These are phyloP conservation scores for Elaeagnus macrophylla DNA, from an alignment of 306 rosid genomes.

Conservation along the genomic window DNA sequence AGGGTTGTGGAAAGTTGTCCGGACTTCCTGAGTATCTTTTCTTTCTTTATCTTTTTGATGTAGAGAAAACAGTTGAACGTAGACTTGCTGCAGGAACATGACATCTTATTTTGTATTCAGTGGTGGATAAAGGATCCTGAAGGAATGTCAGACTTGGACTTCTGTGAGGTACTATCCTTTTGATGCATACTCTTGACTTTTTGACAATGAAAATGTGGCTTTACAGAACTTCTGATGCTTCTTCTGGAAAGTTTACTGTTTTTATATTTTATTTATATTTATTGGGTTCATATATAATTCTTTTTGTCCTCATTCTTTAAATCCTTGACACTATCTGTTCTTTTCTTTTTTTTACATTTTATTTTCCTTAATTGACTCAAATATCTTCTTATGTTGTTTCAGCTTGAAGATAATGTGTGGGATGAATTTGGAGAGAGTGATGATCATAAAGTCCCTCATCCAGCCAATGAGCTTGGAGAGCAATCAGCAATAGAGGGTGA, in stretches of 20 bases:
- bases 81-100: slow-evolving; percentile 26
- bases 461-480: slow-evolving; percentile 26
- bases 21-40: neutral
- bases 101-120: slow-evolving; percentile 24
- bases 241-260: neutral
- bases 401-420: slow-evolving; percentile 59
- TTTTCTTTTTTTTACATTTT: too few relatives aligned
- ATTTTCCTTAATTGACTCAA: slow-evolving; percentile 8
- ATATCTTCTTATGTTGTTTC: slow-evolving; percentile 22
- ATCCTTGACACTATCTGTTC: neutral
- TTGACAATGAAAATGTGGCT: too few relatives aligned
- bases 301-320: too few relatives aligned
- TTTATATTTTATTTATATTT: neutral
- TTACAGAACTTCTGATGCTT: neutral
- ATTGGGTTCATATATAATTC: too few relatives aligned
- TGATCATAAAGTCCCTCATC: slow-evolving; percentile 45
- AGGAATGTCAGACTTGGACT: slow-evolving; percentile 50
- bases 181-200: too few relatives aligned
- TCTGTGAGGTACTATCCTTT: slow-evolving; percentile 39
- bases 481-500: slow-evolving; percentile 26
- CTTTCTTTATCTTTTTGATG: slow-evolving; percentile 14
- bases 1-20: neutral
- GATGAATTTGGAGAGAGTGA: slow-evolving; percentile 46
- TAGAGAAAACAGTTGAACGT: slow-evolving; percentile 25
- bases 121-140: slow-evolving; percentile 44